phyloP scores from a whole-genome alignment of 1,284 basidiomycete genomes.

The Erythrobasidium hasegawianum region DNA sequence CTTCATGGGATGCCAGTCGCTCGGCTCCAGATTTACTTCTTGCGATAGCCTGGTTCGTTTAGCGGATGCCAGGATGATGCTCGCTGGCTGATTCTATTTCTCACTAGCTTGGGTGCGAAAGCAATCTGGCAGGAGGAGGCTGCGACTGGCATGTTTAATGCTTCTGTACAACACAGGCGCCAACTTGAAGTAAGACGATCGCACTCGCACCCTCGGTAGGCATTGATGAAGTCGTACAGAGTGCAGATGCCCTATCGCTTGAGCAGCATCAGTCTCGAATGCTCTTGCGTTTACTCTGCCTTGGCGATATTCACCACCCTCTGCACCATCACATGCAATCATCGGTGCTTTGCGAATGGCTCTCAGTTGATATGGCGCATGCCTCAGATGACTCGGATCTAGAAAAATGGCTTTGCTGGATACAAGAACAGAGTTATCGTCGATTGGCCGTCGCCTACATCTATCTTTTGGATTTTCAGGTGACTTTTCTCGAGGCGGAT shows the following conservation, averaged over 20 bases:
- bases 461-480: background rate
- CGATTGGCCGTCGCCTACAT: background rate
- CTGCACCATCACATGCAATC: background rate
- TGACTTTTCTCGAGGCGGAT: background rate
- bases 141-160: background rate
- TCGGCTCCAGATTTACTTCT: conserved; percentile 2
- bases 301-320: background rate
- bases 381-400: background rate
- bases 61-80: background rate
- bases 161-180: background rate
- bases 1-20: background rate
- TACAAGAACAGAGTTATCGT: background rate
- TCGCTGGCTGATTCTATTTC: background rate
- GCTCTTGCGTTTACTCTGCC: background rate
- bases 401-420: background rate
- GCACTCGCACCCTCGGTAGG: too few relatives aligned
- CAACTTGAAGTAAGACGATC: background rate
- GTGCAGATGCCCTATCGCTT: background rate
- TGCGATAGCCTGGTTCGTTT: background rate
- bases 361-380: background rate
- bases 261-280: background rate
- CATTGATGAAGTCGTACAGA: too few relatives aligned
- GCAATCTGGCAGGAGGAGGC: background rate
- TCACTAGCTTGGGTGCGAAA: background rate
- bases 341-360: background rate